Conservation (phyloP, 2,329 filamentous ascomycete genomes). For the Graphilbum ipis-grandicollis region DNA sequence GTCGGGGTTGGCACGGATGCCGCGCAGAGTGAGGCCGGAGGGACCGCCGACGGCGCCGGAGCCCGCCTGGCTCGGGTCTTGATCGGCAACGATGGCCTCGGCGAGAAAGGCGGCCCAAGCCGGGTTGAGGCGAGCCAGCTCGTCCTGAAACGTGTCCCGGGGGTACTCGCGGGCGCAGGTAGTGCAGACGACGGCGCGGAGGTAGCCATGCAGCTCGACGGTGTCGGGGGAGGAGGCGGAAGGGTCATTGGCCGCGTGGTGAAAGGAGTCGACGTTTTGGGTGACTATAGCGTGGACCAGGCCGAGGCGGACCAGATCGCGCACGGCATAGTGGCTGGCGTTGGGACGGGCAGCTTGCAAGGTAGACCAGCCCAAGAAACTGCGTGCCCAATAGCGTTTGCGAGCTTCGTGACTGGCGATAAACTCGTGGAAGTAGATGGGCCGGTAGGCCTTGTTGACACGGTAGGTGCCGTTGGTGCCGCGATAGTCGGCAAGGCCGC, state of each 20-base stretch:
- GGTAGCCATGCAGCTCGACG: slow-evolving; percentile 80
- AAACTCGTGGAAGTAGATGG: slow-evolving; percentile 90
- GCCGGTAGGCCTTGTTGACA: slow-evolving; percentile 75
- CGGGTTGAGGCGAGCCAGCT: slow-evolving; percentile 66
- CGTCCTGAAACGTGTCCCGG: slow-evolving; percentile 56
- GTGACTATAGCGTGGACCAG: slow-evolving; percentile 66
- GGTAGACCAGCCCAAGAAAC: slow-evolving; percentile 82
- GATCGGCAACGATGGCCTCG: slow-evolving; percentile 55
- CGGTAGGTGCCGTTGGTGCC: slow-evolving; percentile 83
- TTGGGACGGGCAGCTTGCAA: slow-evolving; percentile 69
- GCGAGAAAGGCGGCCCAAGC: slow-evolving; percentile 64
- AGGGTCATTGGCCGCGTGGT: slow-evolving; percentile 62
- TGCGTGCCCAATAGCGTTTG: slow-evolving; percentile 90
- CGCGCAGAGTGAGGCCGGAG: slow-evolving; percentile 14
- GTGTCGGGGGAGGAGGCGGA: slow-evolving; percentile 46
- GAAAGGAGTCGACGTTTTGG: slow-evolving; percentile 95
- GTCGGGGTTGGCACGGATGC: slow-evolving; percentile 77
- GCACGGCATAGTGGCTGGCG: slow-evolving; percentile 58
- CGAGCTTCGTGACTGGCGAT: slow-evolving; percentile 62
- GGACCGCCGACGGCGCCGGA: neutral
- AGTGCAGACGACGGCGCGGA: slow-evolving; percentile 65
- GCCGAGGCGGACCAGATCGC: slow-evolving; percentile 53
- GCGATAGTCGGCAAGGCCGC: slow-evolving; percentile 82
- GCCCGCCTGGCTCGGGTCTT: too few relatives aligned
- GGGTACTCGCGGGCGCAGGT: slow-evolving; percentile 58